Evolutionary conservation across 768 basidiomycete species (phyloP).

Genomic region (Cubamyces lactineus): DNA sequence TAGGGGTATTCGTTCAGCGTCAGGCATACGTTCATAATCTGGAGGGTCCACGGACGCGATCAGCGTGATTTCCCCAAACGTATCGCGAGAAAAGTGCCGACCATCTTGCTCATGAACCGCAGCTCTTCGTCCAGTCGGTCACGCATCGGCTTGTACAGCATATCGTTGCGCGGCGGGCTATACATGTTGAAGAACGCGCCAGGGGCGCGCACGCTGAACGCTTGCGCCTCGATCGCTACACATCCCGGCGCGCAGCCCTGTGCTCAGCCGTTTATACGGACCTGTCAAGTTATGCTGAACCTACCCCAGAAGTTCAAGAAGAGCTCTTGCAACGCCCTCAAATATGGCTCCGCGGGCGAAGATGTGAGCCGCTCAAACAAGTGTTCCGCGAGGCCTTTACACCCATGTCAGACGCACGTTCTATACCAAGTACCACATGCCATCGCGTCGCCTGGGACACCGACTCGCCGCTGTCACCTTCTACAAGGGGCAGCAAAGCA

Average conservation of each 20-base stretch:
- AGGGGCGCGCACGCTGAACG: conserved; percentile 80
- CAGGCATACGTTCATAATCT: conserved; percentile 91
- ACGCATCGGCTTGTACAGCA: conserved; percentile 66
- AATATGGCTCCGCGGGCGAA: conserved; percentile 74
- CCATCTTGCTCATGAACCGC: conserved; percentile 70
- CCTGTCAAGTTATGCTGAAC: conserved; percentile 33
- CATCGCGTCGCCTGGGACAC: conserved; percentile 7
- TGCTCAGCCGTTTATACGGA: conserved; percentile 11
- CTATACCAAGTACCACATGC: background rate
- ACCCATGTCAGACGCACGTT: background rate
- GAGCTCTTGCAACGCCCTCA: conserved; percentile 82
- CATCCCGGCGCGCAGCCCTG: conserved; percentile 4
- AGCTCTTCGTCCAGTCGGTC: conserved; percentile 88
- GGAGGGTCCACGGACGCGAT: background rate
- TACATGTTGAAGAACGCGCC: conserved; percentile 87
- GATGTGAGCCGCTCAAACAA: conserved; percentile 76
- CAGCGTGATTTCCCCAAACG: background rate
- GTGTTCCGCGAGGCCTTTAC: conserved; percentile 71
- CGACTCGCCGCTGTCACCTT: background rate
- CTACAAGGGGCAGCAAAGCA: background rate
- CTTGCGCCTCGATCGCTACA: conserved; percentile 82
- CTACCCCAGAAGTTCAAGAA: conserved; percentile 93
- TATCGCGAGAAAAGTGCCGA: conserved; percentile 31
- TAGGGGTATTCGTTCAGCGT: conserved; percentile 90
- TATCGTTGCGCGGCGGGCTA: conserved; percentile 77